Percentiles rank a stretch among this genome's conserved stretches.
phyloP scores from a whole-genome alignment of 441 rosid genomes.

The Corymbia calophylla region DNA sequence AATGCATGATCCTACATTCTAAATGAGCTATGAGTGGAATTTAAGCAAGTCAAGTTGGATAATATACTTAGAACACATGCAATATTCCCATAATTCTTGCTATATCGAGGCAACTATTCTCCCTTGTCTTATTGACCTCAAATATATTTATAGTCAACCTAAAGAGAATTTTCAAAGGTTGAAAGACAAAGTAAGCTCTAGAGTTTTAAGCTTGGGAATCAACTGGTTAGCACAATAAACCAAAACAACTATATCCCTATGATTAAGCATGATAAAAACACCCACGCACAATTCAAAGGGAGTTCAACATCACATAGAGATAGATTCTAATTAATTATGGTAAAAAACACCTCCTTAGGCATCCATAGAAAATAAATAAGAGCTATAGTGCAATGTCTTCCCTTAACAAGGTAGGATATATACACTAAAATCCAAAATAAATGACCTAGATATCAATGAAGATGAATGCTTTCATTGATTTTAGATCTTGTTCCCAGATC shows the following conservation, averaged over 20 bases:
- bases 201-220: neutral
- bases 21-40: neutral
- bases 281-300: neutral
- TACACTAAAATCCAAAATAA: neutral
- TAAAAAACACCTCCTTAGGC: neutral
- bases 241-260: neutral
- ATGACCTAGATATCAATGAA: neutral
- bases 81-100: neutral
- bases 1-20: neutral
- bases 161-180: neutral
- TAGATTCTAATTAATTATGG: neutral
- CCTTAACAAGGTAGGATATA: neutral
- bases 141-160: neutral
- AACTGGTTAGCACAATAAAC: neutral
- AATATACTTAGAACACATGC: neutral
- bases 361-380: neutral
- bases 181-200: neutral
- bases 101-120: neutral
- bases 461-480: neutral
- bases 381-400: neutral
- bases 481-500: neutral
- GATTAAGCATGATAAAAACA: neutral
- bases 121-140: neutral
- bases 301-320: neutral
- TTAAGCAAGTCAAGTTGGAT: neutral